Evolutionary conservation across 306 rosid genomes (phyloP), one percentile per base, ranked within the genome.

Genomic region (Trifolium pratense): DNA sequence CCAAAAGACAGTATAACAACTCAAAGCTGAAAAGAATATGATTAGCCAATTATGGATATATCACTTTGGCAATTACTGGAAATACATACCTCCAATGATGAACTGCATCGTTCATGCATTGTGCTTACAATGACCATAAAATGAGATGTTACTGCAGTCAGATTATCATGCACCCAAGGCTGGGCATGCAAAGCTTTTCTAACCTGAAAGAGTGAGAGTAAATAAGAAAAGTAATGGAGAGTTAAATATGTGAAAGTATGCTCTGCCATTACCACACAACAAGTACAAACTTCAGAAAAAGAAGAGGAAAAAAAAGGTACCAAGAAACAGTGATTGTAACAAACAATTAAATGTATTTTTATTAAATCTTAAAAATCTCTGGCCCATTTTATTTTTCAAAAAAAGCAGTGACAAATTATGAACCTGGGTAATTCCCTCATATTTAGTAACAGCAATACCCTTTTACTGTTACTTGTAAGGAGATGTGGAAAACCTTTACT

Each of bases 71-170:
- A 82, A 75, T 76, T 75, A 75, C 48, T 62, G 61, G 23, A 80
- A 80, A 43, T 89, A 95, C 99, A 43, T 89, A 95, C 99, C 97
- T 95, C 88, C 74, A 95, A 84, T 36, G 90, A 84, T 60, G 90
- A 78, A 83, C 82, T 84, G 84, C 96, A 91, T 21, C 99, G 93
- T 78, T 90, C 89, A 51, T 87, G 80, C 99, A 95, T 90, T 65
- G 96, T 91, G 79, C 81, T 78, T 67, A 85, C 84, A 75, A 95
- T 91, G 83, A 84, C 83, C 52, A 95, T 87, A 79, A 91, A 91
- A 78, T 95, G 97, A 77, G 91, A 84, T 62, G 82, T 36, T 34
- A 85, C 91, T 37, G 87, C 75, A 59, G 92, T 70, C 64, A 91
- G 72, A 81, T 63, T 78, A 60, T 88, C 81, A 82, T 66, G 86